phyloP scores from a whole-genome alignment of 495 filamentous ascomycete genomes.

The Aspergillus panamensis region DNA sequence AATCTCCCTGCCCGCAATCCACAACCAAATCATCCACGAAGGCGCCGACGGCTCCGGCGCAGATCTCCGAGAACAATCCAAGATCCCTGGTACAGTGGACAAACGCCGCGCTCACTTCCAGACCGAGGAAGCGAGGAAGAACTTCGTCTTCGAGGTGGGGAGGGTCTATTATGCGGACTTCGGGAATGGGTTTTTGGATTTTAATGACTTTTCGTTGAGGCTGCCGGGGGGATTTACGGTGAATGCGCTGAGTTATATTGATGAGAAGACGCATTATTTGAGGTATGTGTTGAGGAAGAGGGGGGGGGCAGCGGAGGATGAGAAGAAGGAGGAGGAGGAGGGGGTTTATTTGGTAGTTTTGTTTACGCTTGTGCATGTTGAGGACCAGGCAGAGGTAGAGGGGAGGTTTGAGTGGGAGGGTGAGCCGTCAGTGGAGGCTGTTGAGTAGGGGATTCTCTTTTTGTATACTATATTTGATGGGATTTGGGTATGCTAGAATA shows the following conservation, averaged over 20 bases:
- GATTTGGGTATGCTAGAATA: background rate
- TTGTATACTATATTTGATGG: background rate
- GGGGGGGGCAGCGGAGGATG: no score
- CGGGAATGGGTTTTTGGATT: constrained; percentile 88
- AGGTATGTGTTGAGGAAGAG: constrained; percentile 86
- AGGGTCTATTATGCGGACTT: constrained; percentile 75
- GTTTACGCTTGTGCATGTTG: constrained; percentile 60
- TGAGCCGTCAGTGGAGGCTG: constrained; percentile 22
- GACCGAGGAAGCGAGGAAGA: constrained; percentile 39
- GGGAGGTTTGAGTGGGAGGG: constrained; percentile 30
- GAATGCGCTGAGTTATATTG: constrained; percentile 75
- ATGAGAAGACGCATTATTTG: constrained; percentile 70
- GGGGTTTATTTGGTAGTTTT: constrained; percentile 73
- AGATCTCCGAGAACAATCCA: constrained; percentile 40
- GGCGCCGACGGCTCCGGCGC: constrained; percentile 62
- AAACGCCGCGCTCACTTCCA: constrained; percentile 65
- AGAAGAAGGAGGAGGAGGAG: constrained; percentile 65
- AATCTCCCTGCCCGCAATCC: constrained; percentile 17
- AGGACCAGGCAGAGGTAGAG: constrained; percentile 15
- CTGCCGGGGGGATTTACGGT: constrained; percentile 70
- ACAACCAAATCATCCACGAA: constrained; percentile 58
- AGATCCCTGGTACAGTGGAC: constrained; percentile 51
- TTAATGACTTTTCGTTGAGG: constrained; percentile 59
- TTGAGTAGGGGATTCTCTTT: constrained; percentile 16
- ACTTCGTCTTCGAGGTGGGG: constrained; percentile 56